Evolutionary conservation across 2,329 filamentous ascomycete species (phyloP), one percentile per base, ranked within the genome.

Genomic region (Cytospora schulzeri): DNA sequence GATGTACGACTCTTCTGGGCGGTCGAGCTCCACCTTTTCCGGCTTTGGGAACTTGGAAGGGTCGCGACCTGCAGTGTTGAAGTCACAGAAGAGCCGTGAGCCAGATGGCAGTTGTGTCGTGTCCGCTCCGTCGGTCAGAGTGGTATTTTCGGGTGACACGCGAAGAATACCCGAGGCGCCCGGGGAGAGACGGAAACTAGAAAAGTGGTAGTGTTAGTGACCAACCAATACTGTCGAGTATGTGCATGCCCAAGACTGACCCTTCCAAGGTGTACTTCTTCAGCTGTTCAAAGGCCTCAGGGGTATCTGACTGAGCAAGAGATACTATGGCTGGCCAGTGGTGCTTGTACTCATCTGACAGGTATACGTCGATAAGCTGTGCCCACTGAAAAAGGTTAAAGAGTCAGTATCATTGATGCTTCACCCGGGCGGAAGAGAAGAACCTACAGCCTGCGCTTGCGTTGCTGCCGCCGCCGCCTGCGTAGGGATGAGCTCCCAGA

Each of bases 341-440:
- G n/a, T 71, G 63, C 69, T 76, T 73, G 72, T 80, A 76, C 69
- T 81, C 69, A 65, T 77, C 75, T 6, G 78, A 76, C 19, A 84
- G 75, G 69, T 83, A 85, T 73, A 80, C 81, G 69, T 85, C 81
- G 61, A 85, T 76, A 51, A 83, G 74, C 71, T 84, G 81, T 4
- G 81, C 81, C 70, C 84, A 84, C 71, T 77, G 29, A 45, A 33
- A 17, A 33, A 28, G 4, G 12, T 26, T 1, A 8, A 14, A 2
- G 1, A 41, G 55, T 57, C 26, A 57, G 55, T 11, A n/a, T 7
- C 31, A 26, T n/a, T 17, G n/a, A 26, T 41, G 33, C 5, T 45
- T 9, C 0, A 57, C 17, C 35, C 24, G 55, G 14, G 26, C 22
- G 14, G 11, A 41, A 56, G 15, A 48, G 15, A 48, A 53, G 38